Percentiles rank a stretch among this genome's conserved stretches.
phyloP scores from a whole-genome alignment of 2,329 filamentous ascomycete species.

The Tolypocladium guangdongense region DNA sequence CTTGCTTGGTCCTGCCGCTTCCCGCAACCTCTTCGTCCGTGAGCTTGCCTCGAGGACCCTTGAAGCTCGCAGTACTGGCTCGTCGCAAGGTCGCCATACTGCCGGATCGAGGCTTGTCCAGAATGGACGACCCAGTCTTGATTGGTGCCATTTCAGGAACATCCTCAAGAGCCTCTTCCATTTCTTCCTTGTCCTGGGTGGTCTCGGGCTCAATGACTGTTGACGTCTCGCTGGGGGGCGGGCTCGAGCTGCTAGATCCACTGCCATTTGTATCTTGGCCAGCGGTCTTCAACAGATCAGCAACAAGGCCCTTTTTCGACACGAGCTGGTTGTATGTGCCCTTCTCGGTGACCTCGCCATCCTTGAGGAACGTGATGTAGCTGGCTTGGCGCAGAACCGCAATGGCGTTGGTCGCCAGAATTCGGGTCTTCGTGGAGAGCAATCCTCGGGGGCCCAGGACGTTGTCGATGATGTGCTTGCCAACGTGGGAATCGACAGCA shows the following conservation, averaged over 20 bases:
- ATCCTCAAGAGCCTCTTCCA: slow-evolving; percentile 69
- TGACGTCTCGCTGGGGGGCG: slow-evolving; percentile 40
- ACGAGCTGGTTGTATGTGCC: slow-evolving; percentile 87
- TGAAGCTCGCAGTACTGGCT: slow-evolving; percentile 86
- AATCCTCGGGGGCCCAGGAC: slow-evolving; percentile 81
- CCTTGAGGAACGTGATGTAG: slow-evolving; percentile 74
- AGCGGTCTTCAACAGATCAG: slow-evolving; percentile 70
- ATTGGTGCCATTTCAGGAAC: slow-evolving; percentile 70
- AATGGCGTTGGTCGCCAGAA: slow-evolving; percentile 92
- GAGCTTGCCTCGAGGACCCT: slow-evolving; percentile 71
- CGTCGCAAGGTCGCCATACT: slow-evolving; percentile 77
- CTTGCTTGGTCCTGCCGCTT: slow-evolving; percentile 67
- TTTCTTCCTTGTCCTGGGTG: slow-evolving; percentile 49
- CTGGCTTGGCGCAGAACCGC: slow-evolving; percentile 82
- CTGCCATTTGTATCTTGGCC: slow-evolving; percentile 41
- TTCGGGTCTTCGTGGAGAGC: slow-evolving; percentile 74
- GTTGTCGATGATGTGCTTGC: slow-evolving; percentile 86
- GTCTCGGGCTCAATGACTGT: slow-evolving; percentile 43
- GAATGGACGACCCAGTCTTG: slow-evolving; percentile 36
- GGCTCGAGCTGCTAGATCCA: slow-evolving; percentile 32
- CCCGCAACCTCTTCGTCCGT: slow-evolving; percentile 70
- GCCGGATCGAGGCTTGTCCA: slow-evolving; percentile 46
- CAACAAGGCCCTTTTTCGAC: slow-evolving; percentile 86
- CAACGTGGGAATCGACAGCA: slow-evolving; percentile 96
- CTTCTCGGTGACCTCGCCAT: slow-evolving; percentile 73